Evolutionary conservation across 176 grass and related monocot species (phyloP), one percentile per base, ranked within the genome.

Genomic region (Hyparrhenia diplandra): DNA sequence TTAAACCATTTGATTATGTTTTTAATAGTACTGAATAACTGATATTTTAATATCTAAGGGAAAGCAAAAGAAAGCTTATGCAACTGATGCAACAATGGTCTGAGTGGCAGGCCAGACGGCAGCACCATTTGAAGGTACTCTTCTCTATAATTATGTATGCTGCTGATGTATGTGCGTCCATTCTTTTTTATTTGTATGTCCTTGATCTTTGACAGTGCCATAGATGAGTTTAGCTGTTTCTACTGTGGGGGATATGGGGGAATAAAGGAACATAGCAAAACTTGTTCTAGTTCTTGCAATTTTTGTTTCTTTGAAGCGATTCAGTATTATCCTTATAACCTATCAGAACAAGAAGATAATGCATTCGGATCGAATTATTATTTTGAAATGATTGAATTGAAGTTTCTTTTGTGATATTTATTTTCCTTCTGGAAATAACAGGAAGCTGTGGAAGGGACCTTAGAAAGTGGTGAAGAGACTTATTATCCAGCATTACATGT

Each of bases 401-500:
- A 65, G 28, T 24, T 28, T 7, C 36, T 10, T 76, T 61, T 78
- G 57, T 71, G 12, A 21, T 78, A 62, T 87, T 62, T 88, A 41
- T 65, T 87, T 81, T 86, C 45, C 49, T 70, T 79, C 32, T 83
- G 69, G 57, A 81, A 64, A 85, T 82, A 37, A 57, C 78, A 98
- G 92, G 88, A 83, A 34, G 18, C 10, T 21, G 73, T 34, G 5
- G 80, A 85, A 74, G 86, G 80, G 74, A 41, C 74, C 37, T 77
- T 94, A 55, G 95, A 98, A 84, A 74, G 84, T 85, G 95, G 95
- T 35, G 92, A 94, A 91, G 92, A 94, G 75, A 98, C 82, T 35
- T 98, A 92, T 82, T 98, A 94, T 92, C 88, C 95, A 78, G 95
- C 95, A 89, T 78, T 94, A 64, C 90, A 94, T 85, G 86, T 98